Evolutionary conservation across 306 rosid genomes (phyloP), one percentile per base, ranked within the genome.

Genomic region (Prunus padus): DNA sequence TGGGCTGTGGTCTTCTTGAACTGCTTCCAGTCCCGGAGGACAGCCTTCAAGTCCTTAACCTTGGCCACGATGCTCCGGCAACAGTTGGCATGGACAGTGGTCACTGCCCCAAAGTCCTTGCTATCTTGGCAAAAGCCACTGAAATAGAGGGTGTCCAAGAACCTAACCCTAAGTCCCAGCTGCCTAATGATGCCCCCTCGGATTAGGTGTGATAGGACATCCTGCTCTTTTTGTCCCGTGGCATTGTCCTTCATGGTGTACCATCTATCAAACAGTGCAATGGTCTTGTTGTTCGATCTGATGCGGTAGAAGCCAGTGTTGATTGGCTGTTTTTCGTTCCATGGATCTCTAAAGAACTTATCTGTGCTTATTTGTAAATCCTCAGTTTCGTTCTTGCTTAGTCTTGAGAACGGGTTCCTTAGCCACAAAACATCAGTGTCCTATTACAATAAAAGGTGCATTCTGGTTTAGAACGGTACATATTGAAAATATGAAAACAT

Each of bases 381-480:
- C 45, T 87, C 89, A 0, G 74, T 85, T 57, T 84, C 84, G 44
- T 88, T 77, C 8, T 72, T 87, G 71, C 90, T 94, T 25, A 91
- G 80, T 59, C 26, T 87, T 66, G 16, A 11, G 69, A 89, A 87
- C 14, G 98, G 97, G 22, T 91, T 70, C 81, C 98, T 86, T 31
- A 94, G 71, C 98, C 98, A 94, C 91, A 91, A 66, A 52, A 94
- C 86, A 69, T 94, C 98, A 1, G 85, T 90, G 20, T 94, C 98
- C 97, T 93, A 65, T 20, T 52, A 10, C 2, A 15, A 18, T 10
- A 10, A 26, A 16, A 5, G 2, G 16, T 33, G 40, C 40, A 33
- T 33, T 5, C 8, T 33, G 2, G 2, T 33, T 33, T 33, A 6
- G 8, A 5, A 33, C 0, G 40, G 8, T 6, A 33, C 40, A 33